Evolutionary conservation across 108 stramenopile genomes (phyloP), one percentile per base, ranked within the genome.

Genomic region (Skeletonema tropicum): DNA sequence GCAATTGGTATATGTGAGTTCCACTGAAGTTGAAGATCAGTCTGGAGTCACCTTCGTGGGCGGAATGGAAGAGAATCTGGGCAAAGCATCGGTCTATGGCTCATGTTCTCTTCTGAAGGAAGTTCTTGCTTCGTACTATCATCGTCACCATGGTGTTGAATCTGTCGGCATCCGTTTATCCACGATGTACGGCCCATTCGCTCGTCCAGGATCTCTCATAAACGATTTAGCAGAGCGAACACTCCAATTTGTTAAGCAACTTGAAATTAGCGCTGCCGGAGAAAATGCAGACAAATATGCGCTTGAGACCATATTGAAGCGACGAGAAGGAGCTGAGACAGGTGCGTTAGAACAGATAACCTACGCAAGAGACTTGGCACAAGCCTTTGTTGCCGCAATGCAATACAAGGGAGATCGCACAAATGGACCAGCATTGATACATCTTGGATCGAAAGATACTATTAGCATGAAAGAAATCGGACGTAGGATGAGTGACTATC

Each of bases 101-200:
- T 72, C 82, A 33, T 66, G 61, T 8, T 68, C 66, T 13, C 70
- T 83, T 19, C 26, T 83, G 60, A 83, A 83, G 45, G 82, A 83
- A 65, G 65, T 76, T 57, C 60, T 83, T 35, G 82, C 82, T 19
- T 83, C 82, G 30, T 83, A 76, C 62, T 82, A 75, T 57, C 38
- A 83, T 65, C 71, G 42, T 64, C 82, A 69, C 45, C 75, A 76
- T 64, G 82, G 82, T 5, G 67, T 83, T 3, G 41, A 83, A 26
- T 83, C 82, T 6, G 71, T 76, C 10, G 71, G 71, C 30, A 52
- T 83, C 9, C 75, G 82, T 14, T 41, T 83, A n/a, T 74, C 82
- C 19, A 76, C 71, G 0, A 49, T 83, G 15, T 65, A 71, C 30
- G 82, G 75, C 29, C 75, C 82, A 61, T 75, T 75, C 38, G 59